phyloP scores from a whole-genome alignment of 805 yeast genomes.

The Jamesozyma spencerorum region DNA sequence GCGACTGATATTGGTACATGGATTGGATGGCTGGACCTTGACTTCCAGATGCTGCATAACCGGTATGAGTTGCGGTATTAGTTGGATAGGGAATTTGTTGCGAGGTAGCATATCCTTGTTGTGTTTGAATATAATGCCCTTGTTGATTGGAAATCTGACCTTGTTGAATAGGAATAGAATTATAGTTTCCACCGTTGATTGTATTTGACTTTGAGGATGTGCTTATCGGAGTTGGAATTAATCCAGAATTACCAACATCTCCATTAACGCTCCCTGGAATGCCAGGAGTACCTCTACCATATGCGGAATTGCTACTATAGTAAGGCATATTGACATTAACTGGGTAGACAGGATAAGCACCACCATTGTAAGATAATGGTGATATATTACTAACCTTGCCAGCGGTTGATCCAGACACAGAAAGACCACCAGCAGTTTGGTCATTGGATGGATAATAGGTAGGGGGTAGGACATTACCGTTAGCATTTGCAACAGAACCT shows the following conservation, averaged over 20 bases:
- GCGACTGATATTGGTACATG: conserved; percentile 5
- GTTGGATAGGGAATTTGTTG: conserved; percentile 3
- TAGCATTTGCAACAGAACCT: background rate
- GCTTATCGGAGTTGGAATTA: conserved; percentile 6
- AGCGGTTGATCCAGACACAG: background rate
- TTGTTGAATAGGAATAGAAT: conserved; percentile 1
- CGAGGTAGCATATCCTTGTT: background rate
- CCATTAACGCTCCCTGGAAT: background rate
- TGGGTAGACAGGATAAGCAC: conserved; percentile 7
- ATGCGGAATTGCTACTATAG: conserved; percentile 4
- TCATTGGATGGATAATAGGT: conserved; percentile 3
- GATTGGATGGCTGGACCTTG: conserved; percentile 1
- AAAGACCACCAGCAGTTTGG: background rate
- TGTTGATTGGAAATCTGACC: conserved; percentile 3
- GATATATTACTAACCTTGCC: conserved; percentile 1
- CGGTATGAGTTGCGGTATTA: background rate
- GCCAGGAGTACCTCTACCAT: background rate
- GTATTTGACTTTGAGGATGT: conserved; percentile 1
- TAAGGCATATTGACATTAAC: conserved; percentile 9
- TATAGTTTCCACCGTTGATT: background rate
- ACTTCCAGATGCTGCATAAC: background rate
- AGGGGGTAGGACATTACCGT: background rate
- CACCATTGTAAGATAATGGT: conserved; percentile 2
- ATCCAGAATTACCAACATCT: conserved; percentile 1
- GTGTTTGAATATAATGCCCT: background rate